Base-by-base conservation (phyloP, 495 filamentous ascomycete species). In the Hyaloscypha hepaticicola region DNA sequence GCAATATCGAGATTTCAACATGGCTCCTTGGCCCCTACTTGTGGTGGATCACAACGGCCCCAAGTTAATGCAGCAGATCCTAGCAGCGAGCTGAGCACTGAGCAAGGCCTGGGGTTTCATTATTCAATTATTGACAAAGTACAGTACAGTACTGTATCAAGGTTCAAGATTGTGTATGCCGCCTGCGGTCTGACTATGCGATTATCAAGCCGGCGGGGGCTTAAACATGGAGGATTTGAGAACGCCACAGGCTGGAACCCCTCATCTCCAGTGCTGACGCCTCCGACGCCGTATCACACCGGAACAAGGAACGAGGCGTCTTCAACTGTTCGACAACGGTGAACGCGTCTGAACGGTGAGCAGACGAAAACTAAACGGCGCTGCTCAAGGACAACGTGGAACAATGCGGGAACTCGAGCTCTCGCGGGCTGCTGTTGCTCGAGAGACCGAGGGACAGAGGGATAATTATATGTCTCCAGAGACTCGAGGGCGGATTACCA, bases 401-500 rank as follows among this genome's bases (percentile, higher is more conserved):
- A 57, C 26, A 31, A 57, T 27, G 22, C 53, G 53, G 49, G 53
- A 45, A 3, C 38, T 45, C 38, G 16, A 19, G 16, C 38, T 45
- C 38, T 3, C 7, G 19, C 38, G 9, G 11, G 16, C 16, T 9
- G n/a, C 26, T 25, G 11, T 45, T 45, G 28, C 19, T 34, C 33
- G 55, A 38, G 33, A 7, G 22, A 51, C 29, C 8, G 28, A 58
- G 64, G 64, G 33, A 57, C 31, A 66, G 3, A 31, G 22, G n/a
- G 38, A 9, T 16, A 45, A 16, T 16, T 45, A 45, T 45, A 45
- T 45, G 38, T 45, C 22, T 31, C 33, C 49, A 45, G 27, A 58
- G 34, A 25, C 27, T 11, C 24, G 45, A 56, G 45, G 45, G 26
- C 34, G 21, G 34, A 48, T 34, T 67, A 65, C 68, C 64, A 68